These are phyloP conservation scores for Medicago ruthenica DNA, from an alignment of 306 rosid species.

Conservation along the genomic window DNA sequence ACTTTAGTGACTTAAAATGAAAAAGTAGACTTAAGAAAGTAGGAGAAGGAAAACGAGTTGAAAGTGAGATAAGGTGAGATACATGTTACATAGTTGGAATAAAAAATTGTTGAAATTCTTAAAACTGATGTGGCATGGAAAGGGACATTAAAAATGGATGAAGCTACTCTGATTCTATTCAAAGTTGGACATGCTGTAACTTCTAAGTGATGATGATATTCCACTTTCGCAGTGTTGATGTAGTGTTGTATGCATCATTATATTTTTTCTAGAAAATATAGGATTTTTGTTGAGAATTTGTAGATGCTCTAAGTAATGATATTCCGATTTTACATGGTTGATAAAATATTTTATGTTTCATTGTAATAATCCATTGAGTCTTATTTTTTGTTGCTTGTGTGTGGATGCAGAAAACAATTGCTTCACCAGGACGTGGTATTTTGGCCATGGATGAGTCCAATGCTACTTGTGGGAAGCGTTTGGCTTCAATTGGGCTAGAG, in stretches of 20 bases:
- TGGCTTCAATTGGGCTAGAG: conserved; percentile 87
- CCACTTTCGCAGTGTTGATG: neutral
- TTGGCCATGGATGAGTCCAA: conserved; percentile 97
- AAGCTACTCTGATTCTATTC: neutral
- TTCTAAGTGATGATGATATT: neutral
- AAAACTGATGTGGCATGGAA: neutral
- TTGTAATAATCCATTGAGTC: neutral
- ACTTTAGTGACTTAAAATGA: neutral
- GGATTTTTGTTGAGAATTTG: neutral
- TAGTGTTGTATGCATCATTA: neutral
- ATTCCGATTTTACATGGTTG: neutral
- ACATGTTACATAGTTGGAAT: neutral
- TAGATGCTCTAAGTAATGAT: neutral
- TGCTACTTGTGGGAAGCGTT: conserved; percentile 88
- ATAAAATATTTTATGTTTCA: neutral
- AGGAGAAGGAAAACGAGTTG: neutral
- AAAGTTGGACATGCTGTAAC: neutral
- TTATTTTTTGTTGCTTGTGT: neutral
- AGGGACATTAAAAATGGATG: neutral
- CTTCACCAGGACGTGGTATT: conserved; percentile 91
- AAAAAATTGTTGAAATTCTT: neutral
- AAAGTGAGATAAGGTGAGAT: neutral
- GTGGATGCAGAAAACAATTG: conserved; percentile 59
- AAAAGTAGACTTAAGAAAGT: neutral
- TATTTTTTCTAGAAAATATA: neutral